Evolutionary conservation across 805 yeast genomes (phyloP).

Genomic region (Spathaspora hagerdaliae): DNA sequence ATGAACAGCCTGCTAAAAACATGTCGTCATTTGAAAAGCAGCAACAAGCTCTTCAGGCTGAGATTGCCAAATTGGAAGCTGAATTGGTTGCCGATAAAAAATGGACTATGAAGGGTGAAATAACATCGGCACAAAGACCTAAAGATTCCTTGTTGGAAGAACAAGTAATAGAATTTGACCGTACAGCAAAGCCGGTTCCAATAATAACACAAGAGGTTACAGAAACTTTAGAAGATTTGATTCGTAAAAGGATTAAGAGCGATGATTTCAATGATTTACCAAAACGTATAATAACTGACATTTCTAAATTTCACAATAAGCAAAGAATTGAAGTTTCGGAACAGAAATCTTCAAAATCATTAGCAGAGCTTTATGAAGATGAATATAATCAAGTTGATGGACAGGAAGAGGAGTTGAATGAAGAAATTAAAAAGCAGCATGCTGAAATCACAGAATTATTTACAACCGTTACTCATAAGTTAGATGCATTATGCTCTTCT

Average conservation of each 20-base stretch:
- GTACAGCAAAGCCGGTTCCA: conserved; percentile 94
- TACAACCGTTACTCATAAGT: conserved; percentile 57
- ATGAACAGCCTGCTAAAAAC: conserved; percentile 19
- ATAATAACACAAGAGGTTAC: conserved; percentile 88
- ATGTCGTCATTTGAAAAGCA: conserved; percentile 81
- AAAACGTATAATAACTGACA: conserved; percentile 62
- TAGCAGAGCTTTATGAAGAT: conserved; percentile 90
- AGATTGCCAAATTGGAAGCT: conserved; percentile 74
- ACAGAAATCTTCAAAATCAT: conserved; percentile 77
- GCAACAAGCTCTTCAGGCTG: conserved; percentile 69
- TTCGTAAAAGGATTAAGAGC: conserved; percentile 72
- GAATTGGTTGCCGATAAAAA: conserved; percentile 87
- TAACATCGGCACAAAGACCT: conserved; percentile 75
- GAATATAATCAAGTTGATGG: conserved; percentile 53
- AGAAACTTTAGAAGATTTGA: conserved; percentile 82
- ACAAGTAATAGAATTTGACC: conserved; percentile 74
- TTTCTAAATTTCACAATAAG: conserved; percentile 49
- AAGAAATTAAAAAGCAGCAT: conserved; percentile 69
- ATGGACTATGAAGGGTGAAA: conserved; percentile 96
- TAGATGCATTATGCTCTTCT: conserved; percentile 91
- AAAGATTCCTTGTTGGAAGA: conserved; percentile 67
- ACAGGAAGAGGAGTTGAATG: conserved; percentile 47
- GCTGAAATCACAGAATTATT: conserved; percentile 70
- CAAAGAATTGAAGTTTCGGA: conserved; percentile 70
- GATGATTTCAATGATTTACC: conserved; percentile 82